A percentile compares a stretch with the other conserved stretches of the same genome.
Evolutionary conservation across 2,329 filamentous ascomycete species (phyloP).

Genomic region (Geosmithia putterillii): DNA sequence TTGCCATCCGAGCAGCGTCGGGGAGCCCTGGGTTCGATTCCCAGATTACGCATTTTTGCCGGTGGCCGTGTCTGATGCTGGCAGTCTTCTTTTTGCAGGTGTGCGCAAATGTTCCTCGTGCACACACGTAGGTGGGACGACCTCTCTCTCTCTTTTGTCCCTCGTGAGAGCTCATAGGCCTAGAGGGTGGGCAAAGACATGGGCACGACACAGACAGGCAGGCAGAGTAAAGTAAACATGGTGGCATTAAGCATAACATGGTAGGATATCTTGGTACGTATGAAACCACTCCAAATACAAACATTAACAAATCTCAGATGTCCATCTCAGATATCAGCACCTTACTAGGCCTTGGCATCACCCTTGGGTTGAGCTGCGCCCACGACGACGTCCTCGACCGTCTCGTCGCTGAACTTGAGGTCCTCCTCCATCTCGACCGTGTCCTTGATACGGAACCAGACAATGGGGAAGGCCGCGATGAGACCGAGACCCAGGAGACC

Average conservation of each 20-base stretch:
- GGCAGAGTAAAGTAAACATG: too few relatives aligned
- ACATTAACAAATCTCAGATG: background rate
- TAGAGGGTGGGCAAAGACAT: too few relatives aligned
- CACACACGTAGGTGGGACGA: too few relatives aligned
- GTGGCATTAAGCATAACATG: too few relatives aligned
- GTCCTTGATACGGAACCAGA: slow-evolving; percentile 69
- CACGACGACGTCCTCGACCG: slow-evolving; percentile 51
- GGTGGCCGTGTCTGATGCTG: too few relatives aligned
- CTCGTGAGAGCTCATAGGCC: too few relatives aligned
- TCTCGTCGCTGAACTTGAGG: slow-evolving; percentile 76
- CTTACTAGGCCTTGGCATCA: background rate
- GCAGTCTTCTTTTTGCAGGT: background rate
- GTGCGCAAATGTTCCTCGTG: too few relatives aligned
- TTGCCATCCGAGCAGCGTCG: background rate
- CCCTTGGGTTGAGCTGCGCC: background rate
- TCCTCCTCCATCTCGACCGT: slow-evolving; percentile 74
- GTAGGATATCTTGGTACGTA: too few relatives aligned
- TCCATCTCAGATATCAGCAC: too few relatives aligned
- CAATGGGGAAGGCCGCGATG: slow-evolving; percentile 65
- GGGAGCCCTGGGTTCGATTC: background rate
- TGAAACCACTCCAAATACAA: background rate
- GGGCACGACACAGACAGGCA: too few relatives aligned
- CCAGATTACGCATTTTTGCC: background rate
- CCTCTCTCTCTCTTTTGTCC: too few relatives aligned
- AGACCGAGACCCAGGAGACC: slow-evolving; percentile 62